Percentiles rank a stretch among this genome's conserved stretches.
These are phyloP conservation scores for Aphanomyces euteiches DNA, from an alignment of 352 stramenopile genomes.

Conservation along the genomic window DNA sequence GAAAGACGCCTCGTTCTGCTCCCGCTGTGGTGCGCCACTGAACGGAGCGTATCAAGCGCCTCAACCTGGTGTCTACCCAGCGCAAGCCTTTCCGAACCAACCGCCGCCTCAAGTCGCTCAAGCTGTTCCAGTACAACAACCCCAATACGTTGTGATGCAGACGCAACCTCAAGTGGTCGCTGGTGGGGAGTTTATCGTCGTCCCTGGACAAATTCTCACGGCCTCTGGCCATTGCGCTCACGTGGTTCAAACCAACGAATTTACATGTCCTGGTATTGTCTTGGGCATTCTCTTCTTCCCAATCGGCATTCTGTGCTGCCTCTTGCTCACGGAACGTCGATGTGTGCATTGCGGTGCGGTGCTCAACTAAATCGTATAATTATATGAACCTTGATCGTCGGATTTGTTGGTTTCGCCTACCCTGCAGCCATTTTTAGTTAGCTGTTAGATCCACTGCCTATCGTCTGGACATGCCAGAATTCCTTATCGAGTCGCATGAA, in stretches of 20 bases:
- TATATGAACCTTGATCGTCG: too few relatives aligned
- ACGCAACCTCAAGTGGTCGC: constrained; percentile 1
- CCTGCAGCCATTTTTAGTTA: too few relatives aligned
- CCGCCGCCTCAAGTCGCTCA: constrained; percentile 11
- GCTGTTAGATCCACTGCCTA: too few relatives aligned
- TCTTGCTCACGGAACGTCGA: constrained; percentile 29
- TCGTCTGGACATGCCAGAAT: not conserved
- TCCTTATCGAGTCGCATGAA: constrained; percentile 9
- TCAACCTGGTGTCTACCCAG: constrained; percentile 8
- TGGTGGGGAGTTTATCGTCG: constrained; percentile 13
- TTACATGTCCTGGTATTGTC: constrained; percentile 25
- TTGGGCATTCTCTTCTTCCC: constrained; percentile 32
- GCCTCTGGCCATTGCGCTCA: constrained; percentile 26
- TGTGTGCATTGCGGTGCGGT: constrained; percentile 26
- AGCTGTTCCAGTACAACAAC: constrained; percentile 10
- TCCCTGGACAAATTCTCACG: constrained; percentile 27
- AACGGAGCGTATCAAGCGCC: not conserved
- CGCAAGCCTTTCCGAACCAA: not conserved
- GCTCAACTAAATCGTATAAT: constrained; percentile 12
- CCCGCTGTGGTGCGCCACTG: constrained; percentile 17
- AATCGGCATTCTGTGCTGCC: constrained; percentile 29
- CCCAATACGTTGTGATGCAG: constrained; percentile 28
- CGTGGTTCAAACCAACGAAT: constrained; percentile 30
- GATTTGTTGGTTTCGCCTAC: too few relatives aligned
- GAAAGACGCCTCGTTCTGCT: constrained; percentile 23